Evolutionary conservation across 306 rosid species (phyloP), one percentile per base, ranked within the genome.

Genomic region (Gastrolobium bilobum): DNA sequence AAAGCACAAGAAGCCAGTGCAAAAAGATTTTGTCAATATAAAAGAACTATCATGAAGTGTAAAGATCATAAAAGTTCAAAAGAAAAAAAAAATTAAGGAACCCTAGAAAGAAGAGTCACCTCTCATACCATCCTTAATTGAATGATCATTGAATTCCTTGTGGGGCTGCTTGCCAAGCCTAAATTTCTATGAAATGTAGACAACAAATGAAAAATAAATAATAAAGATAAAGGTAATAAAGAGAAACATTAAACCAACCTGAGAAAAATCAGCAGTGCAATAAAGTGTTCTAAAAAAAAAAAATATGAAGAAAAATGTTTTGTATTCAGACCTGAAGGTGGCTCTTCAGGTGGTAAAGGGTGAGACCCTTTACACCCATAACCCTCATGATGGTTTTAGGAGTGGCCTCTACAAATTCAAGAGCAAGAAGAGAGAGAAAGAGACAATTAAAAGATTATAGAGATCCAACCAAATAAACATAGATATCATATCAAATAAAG

Each of bases 81-180:
- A 3, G 43, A 47, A 13, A 3, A 40, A 48, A 56, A 9, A 10
- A 70, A 59, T 56, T 43, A 44, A 37, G 79, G 84, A 90, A 89
- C 96, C 92, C 92, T 88, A 86, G 88, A 89, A 85, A 85, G 86
- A 84, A 67, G 84, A 70, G 88, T 85, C 90, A 82, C 87, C 90
- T 83, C 91, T 88, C 90, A 91, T 85, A 76, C 90, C 89, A 84
- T 93, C 98, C 92, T 96, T 96, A 64, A 96, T 85, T 6, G 99
- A 88, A 82, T 96, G 99, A 70, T 96, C 99, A 75, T 84, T 96
- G 90, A 91, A 96, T 79, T 96, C 99, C 89, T 96, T 96, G 90
- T 96, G 99, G 75, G 99, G 98, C 77, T 96, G 99, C 90, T 96
- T 96, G 10, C 99, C 99, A 63, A 96, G 98, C 91, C 99, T 91